These are phyloP conservation scores for Malus hybrid DNA, from an alignment of 331 rosid genomes.

Conservation along the genomic window DNA sequence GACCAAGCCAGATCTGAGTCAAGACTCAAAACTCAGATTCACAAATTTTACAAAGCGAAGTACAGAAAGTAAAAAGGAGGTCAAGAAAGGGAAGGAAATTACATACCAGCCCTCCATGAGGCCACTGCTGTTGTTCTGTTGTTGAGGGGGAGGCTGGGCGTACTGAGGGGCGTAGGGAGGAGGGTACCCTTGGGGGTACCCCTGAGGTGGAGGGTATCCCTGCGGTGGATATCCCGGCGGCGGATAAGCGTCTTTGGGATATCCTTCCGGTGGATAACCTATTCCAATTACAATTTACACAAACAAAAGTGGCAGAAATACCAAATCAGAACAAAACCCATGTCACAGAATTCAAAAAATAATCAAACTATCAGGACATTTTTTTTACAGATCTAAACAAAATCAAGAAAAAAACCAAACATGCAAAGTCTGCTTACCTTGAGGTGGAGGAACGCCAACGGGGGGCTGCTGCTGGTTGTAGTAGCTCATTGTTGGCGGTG, in stretches of 20 bases:
- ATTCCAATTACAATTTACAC: background rate
- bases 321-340: background rate
- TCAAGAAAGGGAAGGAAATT: background rate
- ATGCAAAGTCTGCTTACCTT: background rate
- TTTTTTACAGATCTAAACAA: background rate
- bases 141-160: constrained; percentile 72
- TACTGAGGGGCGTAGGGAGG: constrained; percentile 79
- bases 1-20: constrained; percentile 30
- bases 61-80: background rate
- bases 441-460: constrained; percentile 30
- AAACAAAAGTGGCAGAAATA: background rate
- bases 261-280: constrained; percentile 71
- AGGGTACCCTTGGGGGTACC: constrained; percentile 47
- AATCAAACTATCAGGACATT: background rate
- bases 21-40: background rate
- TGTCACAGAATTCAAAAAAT: background rate
- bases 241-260: constrained; percentile 46
- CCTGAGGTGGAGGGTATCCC: constrained; percentile 44
- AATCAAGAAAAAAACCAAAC: background rate
- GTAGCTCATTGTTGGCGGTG: constrained; percentile 9
- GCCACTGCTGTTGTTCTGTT: constrained; percentile 27
- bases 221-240: constrained; percentile 33
- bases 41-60: background rate
- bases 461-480: constrained; percentile 31
- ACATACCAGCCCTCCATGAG: constrained; percentile 75